These are phyloP conservation scores for Macrolepiota fuliginosa DNA, from an alignment of 768 basidiomycete species.

Conservation along the genomic window DNA sequence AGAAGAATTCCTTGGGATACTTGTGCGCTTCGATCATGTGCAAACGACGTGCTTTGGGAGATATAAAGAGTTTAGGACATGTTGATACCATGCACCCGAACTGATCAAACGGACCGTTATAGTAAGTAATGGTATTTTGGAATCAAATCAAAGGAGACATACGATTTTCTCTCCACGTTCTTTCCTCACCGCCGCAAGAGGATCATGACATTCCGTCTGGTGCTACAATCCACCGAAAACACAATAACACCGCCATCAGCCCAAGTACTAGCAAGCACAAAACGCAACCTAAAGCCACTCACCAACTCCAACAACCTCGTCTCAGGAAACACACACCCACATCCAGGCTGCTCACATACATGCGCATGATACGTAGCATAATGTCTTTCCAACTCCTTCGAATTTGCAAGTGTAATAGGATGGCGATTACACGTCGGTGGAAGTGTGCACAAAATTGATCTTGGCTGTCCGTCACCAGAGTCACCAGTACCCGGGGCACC, in stretches of 20 bases:
- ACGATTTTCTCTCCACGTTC: slow-evolving; percentile 88
- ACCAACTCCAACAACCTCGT: slow-evolving; percentile 76
- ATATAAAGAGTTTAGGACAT: slow-evolving; percentile 60
- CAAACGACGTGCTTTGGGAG: slow-evolving; percentile 72
- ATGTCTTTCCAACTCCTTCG: slow-evolving; percentile 75
- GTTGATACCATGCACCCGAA: slow-evolving; percentile 75
- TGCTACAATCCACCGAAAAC: slow-evolving; percentile 41
- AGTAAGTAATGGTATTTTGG: slow-evolving; percentile 7
- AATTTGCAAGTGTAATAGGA: slow-evolving; percentile 62
- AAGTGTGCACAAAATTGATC: slow-evolving; percentile 53
- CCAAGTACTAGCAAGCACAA: neutral
- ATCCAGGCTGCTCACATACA: slow-evolving; percentile 68
- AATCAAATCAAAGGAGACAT: slow-evolving; percentile 23
- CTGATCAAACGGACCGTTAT: slow-evolving; percentile 27
- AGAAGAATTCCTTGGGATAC: slow-evolving; percentile 89
- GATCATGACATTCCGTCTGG: slow-evolving; percentile 87
- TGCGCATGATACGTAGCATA: slow-evolving; percentile 84
- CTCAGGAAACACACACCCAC: slow-evolving; percentile 85
- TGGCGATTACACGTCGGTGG: slow-evolving; percentile 79
- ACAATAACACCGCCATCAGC: neutral
- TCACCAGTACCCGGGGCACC: neutral
- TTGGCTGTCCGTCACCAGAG: neutral
- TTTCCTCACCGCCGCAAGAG: slow-evolving; percentile 70
- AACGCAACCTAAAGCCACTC: slow-evolving; percentile 29
- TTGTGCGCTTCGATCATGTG: slow-evolving; percentile 82